Base-by-base conservation (phyloP, 768 basidiomycete species). In the Boletus vinaceobasis region DNA sequence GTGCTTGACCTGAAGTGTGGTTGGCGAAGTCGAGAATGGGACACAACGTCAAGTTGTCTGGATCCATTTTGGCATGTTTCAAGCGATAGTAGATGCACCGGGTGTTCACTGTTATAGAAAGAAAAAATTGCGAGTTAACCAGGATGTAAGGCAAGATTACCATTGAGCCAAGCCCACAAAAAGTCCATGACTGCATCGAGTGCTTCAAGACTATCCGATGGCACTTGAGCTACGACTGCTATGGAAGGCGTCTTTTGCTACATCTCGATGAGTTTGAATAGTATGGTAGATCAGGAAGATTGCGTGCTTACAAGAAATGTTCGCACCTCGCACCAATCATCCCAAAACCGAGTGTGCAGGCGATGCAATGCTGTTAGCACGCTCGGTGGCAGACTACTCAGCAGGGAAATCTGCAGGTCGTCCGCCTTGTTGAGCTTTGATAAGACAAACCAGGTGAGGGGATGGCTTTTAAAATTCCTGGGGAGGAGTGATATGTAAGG, bases 21-120 rank as follows among this genome's bases (percentile, higher is more conserved):
- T 97, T 97, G 14, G 91, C 91, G 57, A 98, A 87, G 73, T 98
- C 96, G 49, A 97, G 76, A 33, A 97, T 77, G 9, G 96, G 96
- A 56, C 90, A 90, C 54, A 98, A 77, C 0, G 93, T 90, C 55
- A 94, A 72, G 65, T 96, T 94, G 67, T 93, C 82, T 29, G 82
- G 77, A 61, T 86, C 77, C 11, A 79, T 76, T 46, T 71, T 75
- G 17, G 70, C 65, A 29, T 71, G 63, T 59, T 75, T 80, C 40
- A 86, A 69, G 56, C 80, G 85, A 66, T 84, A 82, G 69, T 83
- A 93, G 21, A 98, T 82, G 67, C 89, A 93, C 45, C 96, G 84
- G 6, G 95, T 98, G 69, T 98, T 98, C 53, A 97, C 93, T 93
- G 62, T 59, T 46, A 35, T 21, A 23, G 19, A 45, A 40, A 55